Evolutionary conservation across 2,329 filamentous ascomycete species (phyloP), one percentile per base, ranked within the genome.

Genomic region (Phaeosphaeria sp.): DNA sequence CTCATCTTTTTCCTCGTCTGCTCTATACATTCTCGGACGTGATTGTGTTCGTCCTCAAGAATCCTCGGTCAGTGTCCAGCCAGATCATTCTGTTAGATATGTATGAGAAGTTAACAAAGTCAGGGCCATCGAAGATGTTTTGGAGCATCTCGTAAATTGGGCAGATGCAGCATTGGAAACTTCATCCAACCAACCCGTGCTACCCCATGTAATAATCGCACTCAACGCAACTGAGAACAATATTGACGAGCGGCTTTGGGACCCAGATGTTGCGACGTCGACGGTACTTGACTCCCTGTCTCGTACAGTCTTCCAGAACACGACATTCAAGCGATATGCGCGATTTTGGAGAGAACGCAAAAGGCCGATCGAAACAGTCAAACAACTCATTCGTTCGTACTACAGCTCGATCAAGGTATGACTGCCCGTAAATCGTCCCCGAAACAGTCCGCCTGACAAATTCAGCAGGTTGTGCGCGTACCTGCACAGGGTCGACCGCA

Each of bases 201-300:
- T 86, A 2, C 84, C 84, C 2, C 82, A 85, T 63, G 83, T 81
- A 6, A 79, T 87, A 51, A 82, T 87, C 43, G 82, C 81, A 0
- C 72, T 86, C 36, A 86, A 86, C 64, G 79, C 78, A 1, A 75
- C 78, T 0, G 77, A 82, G 8, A 64, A 69, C 43, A 71, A 72
- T 40, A 71, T 80, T 3, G 71, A 79, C 33, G 68, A 72, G n/a
- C 61, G 71, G 7, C 73, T 78, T 46, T 85, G 82, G 82, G 77
- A 83, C 58, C 61, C 76, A 2, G 60, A 78, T 8, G 65, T 57
- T 11, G 77, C 80, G 6, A 84, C 82, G 1, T 58, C 66, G 74
- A 8, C 75, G 83, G 51, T 81, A 33, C 22, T 67, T 22, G 54
- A 51, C 1, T 53, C 56, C 18, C 42, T 61, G 13, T 39, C 54